Percentiles rank a stretch among this genome's conserved stretches.
These are phyloP conservation scores for Fusarium sp. DNA, from an alignment of 2,329 filamentous ascomycete species.

Conservation along the genomic window DNA sequence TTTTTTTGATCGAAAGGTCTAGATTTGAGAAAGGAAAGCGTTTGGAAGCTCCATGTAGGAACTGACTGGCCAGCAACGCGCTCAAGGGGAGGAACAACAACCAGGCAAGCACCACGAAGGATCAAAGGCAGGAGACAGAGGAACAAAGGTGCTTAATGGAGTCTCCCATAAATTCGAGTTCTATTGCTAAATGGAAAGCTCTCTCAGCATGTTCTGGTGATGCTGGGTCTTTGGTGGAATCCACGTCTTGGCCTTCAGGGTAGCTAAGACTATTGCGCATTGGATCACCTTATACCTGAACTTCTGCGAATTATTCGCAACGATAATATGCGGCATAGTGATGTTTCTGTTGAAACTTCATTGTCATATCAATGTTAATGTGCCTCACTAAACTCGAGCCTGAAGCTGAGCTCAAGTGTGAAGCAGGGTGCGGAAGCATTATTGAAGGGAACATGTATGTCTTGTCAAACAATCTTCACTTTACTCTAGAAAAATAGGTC, in stretches of 20 bases:
- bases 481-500: background rate
- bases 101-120: too few species aligned
- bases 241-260: slow-evolving; percentile 60
- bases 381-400: background rate
- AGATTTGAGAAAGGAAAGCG: slow-evolving; percentile 57
- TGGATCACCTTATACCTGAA: slow-evolving; percentile 28
- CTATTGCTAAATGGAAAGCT: slow-evolving; percentile 56
- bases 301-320: too few species aligned
- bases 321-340: background rate
- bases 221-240: slow-evolving; percentile 57
- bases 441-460: background rate
- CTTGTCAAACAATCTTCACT: background rate
- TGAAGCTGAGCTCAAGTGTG: background rate
- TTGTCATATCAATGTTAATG: background rate
- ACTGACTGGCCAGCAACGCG: too few species aligned
- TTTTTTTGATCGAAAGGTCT: slow-evolving; percentile 68
- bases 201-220: slow-evolving; percentile 59
- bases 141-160: slow-evolving; percentile 50
- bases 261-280: slow-evolving; percentile 55
- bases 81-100: too few species aligned
- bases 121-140: slow-evolving; percentile 52
- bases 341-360: background rate
- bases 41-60: too few species aligned
- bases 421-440: background rate
- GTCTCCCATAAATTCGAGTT: slow-evolving; percentile 51